Evolutionary conservation across 139 green algal species (phyloP).

Genomic region (Coccomyxa sp.): DNA sequence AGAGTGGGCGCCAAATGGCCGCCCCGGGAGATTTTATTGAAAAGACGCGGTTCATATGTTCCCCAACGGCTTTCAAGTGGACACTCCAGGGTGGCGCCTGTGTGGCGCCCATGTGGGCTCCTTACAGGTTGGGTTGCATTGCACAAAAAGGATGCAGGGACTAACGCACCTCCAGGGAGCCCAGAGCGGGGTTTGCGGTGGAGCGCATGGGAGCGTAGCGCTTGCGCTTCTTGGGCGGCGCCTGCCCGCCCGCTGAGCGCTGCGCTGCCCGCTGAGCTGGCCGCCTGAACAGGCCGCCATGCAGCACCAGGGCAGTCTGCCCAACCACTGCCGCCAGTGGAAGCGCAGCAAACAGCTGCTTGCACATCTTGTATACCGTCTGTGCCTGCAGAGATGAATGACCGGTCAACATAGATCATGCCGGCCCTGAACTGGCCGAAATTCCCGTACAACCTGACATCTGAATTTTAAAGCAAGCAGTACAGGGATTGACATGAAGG

Average conservation of each 20-base stretch:
- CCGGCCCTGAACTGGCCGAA: not conserved
- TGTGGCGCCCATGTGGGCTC: no score
- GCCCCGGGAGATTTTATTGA: no score
- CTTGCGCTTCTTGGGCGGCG: conserved; percentile 1
- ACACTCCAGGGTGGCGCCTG: no score
- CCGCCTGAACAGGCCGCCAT: conserved; percentile 64
- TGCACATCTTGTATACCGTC: conserved; percentile 38
- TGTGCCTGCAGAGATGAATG: not conserved
- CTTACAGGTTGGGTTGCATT: not conserved
- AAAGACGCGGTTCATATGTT: no score
- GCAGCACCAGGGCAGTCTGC: conserved; percentile 72
- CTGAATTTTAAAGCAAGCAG: not conserved
- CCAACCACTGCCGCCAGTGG: conserved; percentile 72
- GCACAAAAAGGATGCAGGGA: not conserved
- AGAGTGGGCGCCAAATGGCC: no score
- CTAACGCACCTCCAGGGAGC: not conserved
- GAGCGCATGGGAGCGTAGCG: not conserved
- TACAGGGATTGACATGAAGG: not conserved
- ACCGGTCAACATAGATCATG: not conserved
- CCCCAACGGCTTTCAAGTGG: no score
- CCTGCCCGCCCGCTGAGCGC: not conserved
- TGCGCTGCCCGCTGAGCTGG: not conserved
- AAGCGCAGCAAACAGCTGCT: conserved; percentile 65
- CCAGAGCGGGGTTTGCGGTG: not conserved
- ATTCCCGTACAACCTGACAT: not conserved